Evolutionary conservation across 768 basidiomycete species (phyloP), one percentile per base, ranked within the genome.

Genomic region (Termitomyces titanicus): DNA sequence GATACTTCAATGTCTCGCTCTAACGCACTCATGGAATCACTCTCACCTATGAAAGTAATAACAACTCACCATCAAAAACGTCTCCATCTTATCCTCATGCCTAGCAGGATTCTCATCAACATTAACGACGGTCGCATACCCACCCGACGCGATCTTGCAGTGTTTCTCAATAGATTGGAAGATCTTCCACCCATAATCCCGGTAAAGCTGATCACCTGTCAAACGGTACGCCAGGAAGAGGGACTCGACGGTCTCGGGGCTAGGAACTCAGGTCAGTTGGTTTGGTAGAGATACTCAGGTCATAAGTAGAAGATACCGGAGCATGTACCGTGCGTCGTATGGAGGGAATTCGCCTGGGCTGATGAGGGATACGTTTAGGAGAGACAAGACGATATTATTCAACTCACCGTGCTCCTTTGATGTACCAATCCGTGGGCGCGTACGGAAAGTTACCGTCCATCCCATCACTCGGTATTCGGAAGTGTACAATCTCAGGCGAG

Each of bases 231-330:
- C 94, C 42, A 94, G 74, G 77, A 98, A 96, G 38, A 97, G 83
- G 0, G 92, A 94, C 68, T 98, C 95, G 24, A 94, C 82, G 1
- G 95, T 98, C 74, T 98, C 95, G 2, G 95, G 95, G 7, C 92
- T 88, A 59, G 8, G 39, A 47, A 34, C 18, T 45, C 18, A 33
- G 15, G n/a, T 24, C 42, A 49, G 33, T n/a, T 51, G 13, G 51
- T 17, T 44, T 8, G 20, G 40, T 45, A 34, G 51, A 47, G n/a
- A 11, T 15, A 9, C 5, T 15, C n/a, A 20, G 47, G 42, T 43
- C 7, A 31, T 7, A 25, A 40, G 67, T 12, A 18, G n/a, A n/a
- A n/a, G 8, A 24, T 54, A 83, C 85, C 92, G 84, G 9, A 98
- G 84, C 69, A 98, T 97, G 67, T 98, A 97, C 37, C 94, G 84